Evolutionary conservation across 345 rosid species (phyloP), one percentile per base, ranked within the genome.

Genomic region (Rhodomyrtus tomentosa): DNA sequence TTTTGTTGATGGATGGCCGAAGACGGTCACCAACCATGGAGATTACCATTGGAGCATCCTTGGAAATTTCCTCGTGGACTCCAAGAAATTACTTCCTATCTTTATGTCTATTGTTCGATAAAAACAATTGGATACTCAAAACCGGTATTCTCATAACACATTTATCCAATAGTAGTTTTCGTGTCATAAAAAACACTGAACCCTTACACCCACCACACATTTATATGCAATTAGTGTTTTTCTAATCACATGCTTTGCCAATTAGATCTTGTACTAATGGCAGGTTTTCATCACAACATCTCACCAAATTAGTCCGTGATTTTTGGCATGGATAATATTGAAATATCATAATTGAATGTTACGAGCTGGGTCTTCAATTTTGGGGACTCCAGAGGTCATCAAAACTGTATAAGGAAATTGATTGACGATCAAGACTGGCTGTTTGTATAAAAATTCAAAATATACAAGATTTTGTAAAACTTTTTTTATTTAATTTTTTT

Each of bases 21-120:
- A n/a, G n/a, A n/a, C n/a, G n/a, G n/a, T n/a, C n/a, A n/a, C 58
- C 13, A 24, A 24, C 59, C 14, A 55, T 6, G 12, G 59, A 24
- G 11, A 55, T 24, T 24, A 55, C 59, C 59, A 24, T 55, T 55
- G 24, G 59, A 55, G 59, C 0, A 2, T 55, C 59, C 59, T 55
- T 25, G 1, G 0, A 25, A 55, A 55, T 55, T 25, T 25, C 59
- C 27, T 24, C 0, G 6, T 55, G 27, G 59, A 10, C 27, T 55
- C 29, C 25, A 24, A 55, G 0, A 24, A 55, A 55, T 55, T 55
- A 24, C 27, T 55, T 55, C 59, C n/a, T 1, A 10, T 24, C 59
- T 9, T 2, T 10, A 10, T 0, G 3, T 55, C 6, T 24, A 0
- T 25, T 2, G 0, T 25, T 55, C 1, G 1, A 1, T 55, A 10